phyloP scores from a whole-genome alignment of 179 eudicot genomes.

The Kewa caespitosa region DNA sequence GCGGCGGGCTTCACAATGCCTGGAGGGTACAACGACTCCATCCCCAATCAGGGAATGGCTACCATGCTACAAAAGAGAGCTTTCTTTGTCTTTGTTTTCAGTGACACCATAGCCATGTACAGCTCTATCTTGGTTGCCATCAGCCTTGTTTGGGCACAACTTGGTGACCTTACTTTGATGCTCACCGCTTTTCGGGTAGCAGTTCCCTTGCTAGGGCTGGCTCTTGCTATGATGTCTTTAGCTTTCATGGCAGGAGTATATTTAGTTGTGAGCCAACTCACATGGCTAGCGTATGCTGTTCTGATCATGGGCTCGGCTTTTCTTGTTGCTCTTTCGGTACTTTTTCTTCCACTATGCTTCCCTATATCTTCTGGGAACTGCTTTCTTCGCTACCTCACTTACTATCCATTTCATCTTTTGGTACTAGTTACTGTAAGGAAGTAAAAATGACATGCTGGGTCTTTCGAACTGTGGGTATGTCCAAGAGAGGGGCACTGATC shows the following conservation, averaged over 20 bases:
- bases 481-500: too few relatives aligned
- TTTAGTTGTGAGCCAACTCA: slow-evolving; percentile 2
- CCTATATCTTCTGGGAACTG: too few relatives aligned
- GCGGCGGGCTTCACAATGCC: slow-evolving; percentile 26
- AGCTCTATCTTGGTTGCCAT: slow-evolving; percentile 13
- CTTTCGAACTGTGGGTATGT: too few relatives aligned
- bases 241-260: slow-evolving; percentile 23
- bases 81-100: slow-evolving; percentile 11
- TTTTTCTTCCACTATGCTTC: slow-evolving; percentile 19
- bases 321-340: background rate
- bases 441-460: too few relatives aligned
- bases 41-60: slow-evolving; percentile 16
- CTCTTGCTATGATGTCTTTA: slow-evolving; percentile 22
- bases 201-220: slow-evolving; percentile 22
- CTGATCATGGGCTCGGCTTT: slow-evolving; percentile 14
- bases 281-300: slow-evolving; percentile 21
- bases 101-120: slow-evolving; percentile 19
- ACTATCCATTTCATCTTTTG: background rate
- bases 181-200: slow-evolving; percentile 1
- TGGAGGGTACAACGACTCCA: slow-evolving; percentile 11
- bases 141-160: slow-evolving; percentile 23
- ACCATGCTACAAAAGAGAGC: background rate
- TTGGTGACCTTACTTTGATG: slow-evolving; percentile 7
- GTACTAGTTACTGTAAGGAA: background rate
- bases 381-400: too few relatives aligned